phyloP scores from a whole-genome alignment of 78 protist genomes.

The Dictyostelium brefeldianum region DNA sequence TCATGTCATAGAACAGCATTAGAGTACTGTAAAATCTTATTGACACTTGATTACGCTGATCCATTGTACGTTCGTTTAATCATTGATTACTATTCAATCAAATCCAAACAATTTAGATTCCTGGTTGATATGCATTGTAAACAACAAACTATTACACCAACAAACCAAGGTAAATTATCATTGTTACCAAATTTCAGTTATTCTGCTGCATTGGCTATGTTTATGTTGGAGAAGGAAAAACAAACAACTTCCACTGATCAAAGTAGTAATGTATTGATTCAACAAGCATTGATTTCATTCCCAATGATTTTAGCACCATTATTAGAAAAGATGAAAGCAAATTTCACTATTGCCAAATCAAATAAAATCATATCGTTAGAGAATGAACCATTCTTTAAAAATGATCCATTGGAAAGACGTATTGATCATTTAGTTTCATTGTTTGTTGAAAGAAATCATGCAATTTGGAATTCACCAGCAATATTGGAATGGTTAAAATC shows the following conservation, averaged over 20 bases:
- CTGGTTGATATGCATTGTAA: constrained; percentile 19
- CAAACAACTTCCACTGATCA: not conserved
- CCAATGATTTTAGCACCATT: constrained; percentile 72
- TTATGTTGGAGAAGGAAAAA: constrained; percentile 3
- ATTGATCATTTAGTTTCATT: constrained; percentile 51
- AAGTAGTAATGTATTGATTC: constrained; percentile 4
- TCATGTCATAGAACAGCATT: constrained; percentile 76
- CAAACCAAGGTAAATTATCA: not conserved
- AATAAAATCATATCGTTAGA: not conserved
- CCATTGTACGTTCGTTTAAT: constrained; percentile 75
- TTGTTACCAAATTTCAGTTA: constrained; percentile 80
- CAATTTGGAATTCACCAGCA: constrained; percentile 37
- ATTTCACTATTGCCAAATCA: not conserved
- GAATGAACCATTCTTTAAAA: constrained; percentile 33
- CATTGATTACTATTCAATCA: constrained; percentile 78
- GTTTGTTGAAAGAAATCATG: constrained; percentile 68
- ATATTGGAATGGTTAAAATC: constrained; percentile 41
- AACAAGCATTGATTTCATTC: constrained; percentile 67
- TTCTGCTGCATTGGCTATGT: constrained; percentile 43
- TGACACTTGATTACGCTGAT: constrained; percentile 57
- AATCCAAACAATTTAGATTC: constrained; percentile 68
- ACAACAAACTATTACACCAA: constrained; percentile 14
- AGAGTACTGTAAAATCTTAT: constrained; percentile 71
- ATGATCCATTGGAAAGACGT: not conserved
- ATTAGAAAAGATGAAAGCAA: constrained; percentile 34